Conservation (phyloP, 768 basidiomycete genomes). For the Lactarius quietus region DNA sequence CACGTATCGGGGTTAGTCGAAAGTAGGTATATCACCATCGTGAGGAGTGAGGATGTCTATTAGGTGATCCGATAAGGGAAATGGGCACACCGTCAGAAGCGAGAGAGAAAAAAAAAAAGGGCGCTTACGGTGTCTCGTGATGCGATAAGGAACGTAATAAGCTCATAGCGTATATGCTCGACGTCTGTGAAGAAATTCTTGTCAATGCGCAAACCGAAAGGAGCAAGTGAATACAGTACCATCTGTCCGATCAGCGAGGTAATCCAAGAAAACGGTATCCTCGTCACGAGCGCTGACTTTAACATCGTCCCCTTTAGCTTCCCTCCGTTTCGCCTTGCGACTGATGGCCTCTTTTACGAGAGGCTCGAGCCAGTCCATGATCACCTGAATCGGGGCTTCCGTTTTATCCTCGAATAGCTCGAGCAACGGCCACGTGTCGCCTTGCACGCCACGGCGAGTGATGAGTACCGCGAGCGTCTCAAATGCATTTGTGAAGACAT, state of each 20-base stretch:
- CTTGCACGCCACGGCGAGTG: constrained; percentile 22
- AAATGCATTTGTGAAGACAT: constrained; percentile 24
- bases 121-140: constrained; percentile 24
- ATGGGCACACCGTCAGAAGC: not conserved
- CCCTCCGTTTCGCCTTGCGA: constrained; percentile 18
- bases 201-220: not conserved
- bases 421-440: constrained; percentile 25
- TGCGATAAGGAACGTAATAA: constrained; percentile 26
- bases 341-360: constrained; percentile 19
- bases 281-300: constrained; percentile 17
- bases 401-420: constrained; percentile 27
- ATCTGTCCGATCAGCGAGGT: constrained; percentile 21
- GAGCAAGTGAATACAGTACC: not conserved
- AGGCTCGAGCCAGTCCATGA: constrained; percentile 22
- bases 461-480: constrained; percentile 16
- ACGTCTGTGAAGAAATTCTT: constrained; percentile 16
- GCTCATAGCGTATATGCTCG: constrained; percentile 26
- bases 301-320: constrained; percentile 5
- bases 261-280: constrained; percentile 25
- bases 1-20: constrained; percentile 33
- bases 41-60: constrained; percentile 34
- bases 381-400: constrained; percentile 19
- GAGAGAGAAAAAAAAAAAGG: not conserved
- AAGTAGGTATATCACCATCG: constrained; percentile 36
- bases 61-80: not conserved